Evolutionary conservation across 805 yeast genomes (phyloP).

Genomic region (Wickerhamiella dianesei): DNA sequence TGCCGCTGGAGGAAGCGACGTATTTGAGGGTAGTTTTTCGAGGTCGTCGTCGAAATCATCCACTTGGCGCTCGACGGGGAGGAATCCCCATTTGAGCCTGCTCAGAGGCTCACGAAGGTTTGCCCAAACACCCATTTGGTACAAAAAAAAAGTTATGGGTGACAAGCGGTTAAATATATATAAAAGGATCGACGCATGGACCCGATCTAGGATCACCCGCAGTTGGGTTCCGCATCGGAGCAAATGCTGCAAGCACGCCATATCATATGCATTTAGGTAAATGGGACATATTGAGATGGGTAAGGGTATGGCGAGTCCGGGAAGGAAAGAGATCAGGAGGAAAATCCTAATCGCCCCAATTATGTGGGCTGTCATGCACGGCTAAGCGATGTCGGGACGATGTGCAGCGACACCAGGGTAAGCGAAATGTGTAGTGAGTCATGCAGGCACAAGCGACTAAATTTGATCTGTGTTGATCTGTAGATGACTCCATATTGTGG

Average conservation of each 20-base stretch:
- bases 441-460: no score
- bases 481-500: no score
- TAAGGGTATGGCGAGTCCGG: background rate
- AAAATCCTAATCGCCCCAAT: background rate
- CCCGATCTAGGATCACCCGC: no score
- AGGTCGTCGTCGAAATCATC: conserved; percentile 8
- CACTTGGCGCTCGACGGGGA: conserved; percentile 12
- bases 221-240: background rate
- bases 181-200: no score
- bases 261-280: background rate
- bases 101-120: conserved; percentile 1
- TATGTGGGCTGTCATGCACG: no score
- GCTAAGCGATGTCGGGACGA: no score
- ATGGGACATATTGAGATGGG: background rate
- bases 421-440: no score
- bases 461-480: no score
- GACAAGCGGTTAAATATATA: background rate
- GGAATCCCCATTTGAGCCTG: conserved; percentile 13
- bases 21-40: conserved; percentile 2
- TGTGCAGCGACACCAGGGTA: no score
- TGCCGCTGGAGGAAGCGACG: background rate
- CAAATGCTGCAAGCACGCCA: background rate
- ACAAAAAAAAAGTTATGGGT: background rate
- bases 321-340: background rate
- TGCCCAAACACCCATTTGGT: background rate